Conservation (phyloP, 257 asterid genomes). For the Nyctanthes arbortristis region DNA sequence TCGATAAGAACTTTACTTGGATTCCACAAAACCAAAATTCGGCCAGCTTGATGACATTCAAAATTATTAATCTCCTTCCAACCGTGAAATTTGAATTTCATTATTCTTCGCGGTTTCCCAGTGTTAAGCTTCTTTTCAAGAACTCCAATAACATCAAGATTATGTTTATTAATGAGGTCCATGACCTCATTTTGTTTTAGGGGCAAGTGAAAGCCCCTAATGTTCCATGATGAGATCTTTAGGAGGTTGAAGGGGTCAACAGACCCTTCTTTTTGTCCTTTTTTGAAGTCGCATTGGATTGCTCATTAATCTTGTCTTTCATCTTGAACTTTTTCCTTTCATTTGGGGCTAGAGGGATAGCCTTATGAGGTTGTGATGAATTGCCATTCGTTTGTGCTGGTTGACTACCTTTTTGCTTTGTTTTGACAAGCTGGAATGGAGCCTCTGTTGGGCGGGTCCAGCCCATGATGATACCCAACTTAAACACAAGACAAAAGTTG, state of each 20-base stretch:
- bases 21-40: background rate
- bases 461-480: no score
- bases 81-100: background rate
- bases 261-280: background rate
- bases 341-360: no score
- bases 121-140: background rate
- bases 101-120: background rate
- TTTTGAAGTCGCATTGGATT: background rate
- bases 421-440: no score
- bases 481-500: no score
- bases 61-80: background rate
- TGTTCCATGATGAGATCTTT: background rate
- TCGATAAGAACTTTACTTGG: background rate
- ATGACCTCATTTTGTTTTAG: background rate
- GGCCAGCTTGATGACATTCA: background rate
- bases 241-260: background rate
- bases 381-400: no score
- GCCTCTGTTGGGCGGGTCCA: no score
- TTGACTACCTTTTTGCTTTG: no score
- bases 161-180: background rate
- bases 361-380: no score
- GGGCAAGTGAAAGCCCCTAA: conserved; percentile 5
- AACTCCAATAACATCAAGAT: background rate
- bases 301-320: background rate
- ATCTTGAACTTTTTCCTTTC: no score